Conservation (phyloP, 768 basidiomycete genomes). For the Rhizopogon roseolus region DNA sequence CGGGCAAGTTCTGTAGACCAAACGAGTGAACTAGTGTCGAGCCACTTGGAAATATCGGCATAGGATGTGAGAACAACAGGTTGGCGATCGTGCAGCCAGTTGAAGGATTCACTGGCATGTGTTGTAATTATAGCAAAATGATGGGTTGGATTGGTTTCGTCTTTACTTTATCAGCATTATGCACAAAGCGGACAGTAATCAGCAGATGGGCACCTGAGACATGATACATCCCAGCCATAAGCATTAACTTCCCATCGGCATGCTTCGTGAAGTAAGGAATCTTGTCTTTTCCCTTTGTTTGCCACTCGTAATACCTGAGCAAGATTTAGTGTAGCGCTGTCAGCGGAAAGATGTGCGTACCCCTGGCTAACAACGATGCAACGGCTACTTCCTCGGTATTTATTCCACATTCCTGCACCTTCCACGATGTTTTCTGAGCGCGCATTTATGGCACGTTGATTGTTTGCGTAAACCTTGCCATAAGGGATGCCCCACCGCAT, state of each 20-base stretch:
- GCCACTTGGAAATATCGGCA: slow-evolving; percentile 66
- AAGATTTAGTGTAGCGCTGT: neutral
- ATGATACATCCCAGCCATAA: slow-evolving; percentile 89
- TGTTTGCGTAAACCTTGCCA: slow-evolving; percentile 48
- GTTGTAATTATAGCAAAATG: slow-evolving; percentile 93
- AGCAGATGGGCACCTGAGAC: neutral
- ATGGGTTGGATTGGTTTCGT: slow-evolving; percentile 53
- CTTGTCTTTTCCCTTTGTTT: slow-evolving; percentile 74
- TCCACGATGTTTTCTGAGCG: slow-evolving; percentile 76
- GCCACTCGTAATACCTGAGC: slow-evolving; percentile 90
- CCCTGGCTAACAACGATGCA: slow-evolving; percentile 85
- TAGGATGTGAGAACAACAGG: slow-evolving; percentile 71
- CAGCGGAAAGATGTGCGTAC: slow-evolving; percentile 27
- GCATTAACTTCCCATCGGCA: slow-evolving; percentile 59
- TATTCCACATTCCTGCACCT: slow-evolving; percentile 80
- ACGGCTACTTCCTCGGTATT: slow-evolving; percentile 74
- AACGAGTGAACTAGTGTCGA: slow-evolving; percentile 63
- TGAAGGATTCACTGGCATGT: slow-evolving; percentile 57
- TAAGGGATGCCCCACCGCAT: slow-evolving; percentile 91
- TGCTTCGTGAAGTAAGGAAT: slow-evolving; percentile 79
- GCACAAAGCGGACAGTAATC: neutral
- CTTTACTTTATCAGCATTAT: slow-evolving; percentile 25
- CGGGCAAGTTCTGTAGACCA: slow-evolving; percentile 62
- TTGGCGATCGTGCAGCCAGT: slow-evolving; percentile 90
- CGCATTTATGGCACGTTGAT: slow-evolving; percentile 85